Conservation (phyloP, 345 rosid genomes). For the Erodium maritimum region DNA sequence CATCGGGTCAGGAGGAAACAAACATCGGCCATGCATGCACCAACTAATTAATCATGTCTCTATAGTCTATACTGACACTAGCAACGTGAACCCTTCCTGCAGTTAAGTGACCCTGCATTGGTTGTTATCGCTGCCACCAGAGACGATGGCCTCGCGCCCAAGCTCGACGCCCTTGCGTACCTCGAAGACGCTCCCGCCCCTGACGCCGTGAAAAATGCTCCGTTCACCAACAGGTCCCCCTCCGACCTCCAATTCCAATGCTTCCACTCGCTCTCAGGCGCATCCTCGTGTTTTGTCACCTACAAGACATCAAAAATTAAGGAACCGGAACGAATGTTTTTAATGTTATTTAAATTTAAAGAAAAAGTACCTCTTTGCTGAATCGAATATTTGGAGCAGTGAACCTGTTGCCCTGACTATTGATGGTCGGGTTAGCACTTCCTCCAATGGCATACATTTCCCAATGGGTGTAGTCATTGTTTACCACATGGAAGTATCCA, state of each 20-base stretch:
- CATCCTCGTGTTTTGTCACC: constrained; percentile 79
- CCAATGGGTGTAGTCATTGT: no score
- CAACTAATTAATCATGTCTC: no score
- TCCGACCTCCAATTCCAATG: no score
- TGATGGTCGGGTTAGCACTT: no score
- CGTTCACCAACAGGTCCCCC: no score
- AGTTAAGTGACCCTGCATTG: constrained; percentile 47
- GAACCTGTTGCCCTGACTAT: constrained; percentile 76
- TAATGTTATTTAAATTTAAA: no score
- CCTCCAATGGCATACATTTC: no score
- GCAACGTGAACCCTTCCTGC: constrained; percentile 58
- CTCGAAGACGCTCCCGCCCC: constrained; percentile 61
- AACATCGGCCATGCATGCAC: no score
- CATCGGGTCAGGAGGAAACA: no score
- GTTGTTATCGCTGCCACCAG: constrained; percentile 45
- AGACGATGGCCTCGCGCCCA: constrained; percentile 69
- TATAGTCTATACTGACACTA: no score
- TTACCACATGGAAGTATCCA: constrained; percentile 88
- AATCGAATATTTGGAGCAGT: constrained; percentile 38
- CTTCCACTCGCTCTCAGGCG: constrained; percentile 53
- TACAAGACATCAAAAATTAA: constrained; percentile 7
- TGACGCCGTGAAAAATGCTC: no score
- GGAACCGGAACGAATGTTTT: background rate
- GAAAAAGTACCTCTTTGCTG: constrained; percentile 82
- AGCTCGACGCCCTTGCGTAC: constrained; percentile 66